Percentiles rank a stretch among this genome's conserved stretches.
phyloP scores from a whole-genome alignment of 2,329 filamentous ascomycete genomes.

The Pseudogymnoascus sp. region DNA sequence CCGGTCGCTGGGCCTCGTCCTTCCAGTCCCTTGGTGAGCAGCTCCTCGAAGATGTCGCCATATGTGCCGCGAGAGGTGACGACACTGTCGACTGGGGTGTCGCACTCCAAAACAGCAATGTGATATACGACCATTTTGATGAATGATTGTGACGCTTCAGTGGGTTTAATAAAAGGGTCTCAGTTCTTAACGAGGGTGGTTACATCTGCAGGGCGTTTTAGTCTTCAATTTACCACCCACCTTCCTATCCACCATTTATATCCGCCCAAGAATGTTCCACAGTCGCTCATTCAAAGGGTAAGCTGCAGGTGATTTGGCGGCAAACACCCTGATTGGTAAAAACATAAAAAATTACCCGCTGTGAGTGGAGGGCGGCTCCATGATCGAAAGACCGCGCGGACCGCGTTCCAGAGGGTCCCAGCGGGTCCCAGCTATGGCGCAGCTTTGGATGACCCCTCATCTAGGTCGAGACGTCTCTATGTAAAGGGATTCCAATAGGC shows the following conservation, averaged over 20 bases:
- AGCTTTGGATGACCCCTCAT: not conserved
- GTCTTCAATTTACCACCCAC: not conserved
- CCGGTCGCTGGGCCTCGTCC: not conserved
- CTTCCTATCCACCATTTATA: not conserved
- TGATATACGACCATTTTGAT: not conserved
- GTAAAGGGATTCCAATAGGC: not conserved
- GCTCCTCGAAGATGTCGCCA: not conserved
- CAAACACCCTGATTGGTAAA: not conserved
- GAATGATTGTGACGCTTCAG: not conserved
- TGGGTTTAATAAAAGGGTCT: not conserved
- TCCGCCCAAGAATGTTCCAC: not conserved
- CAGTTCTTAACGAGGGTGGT: not conserved
- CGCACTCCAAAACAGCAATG: conserved; percentile 3
- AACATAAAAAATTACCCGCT: not conserved
- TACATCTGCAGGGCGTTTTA: not conserved
- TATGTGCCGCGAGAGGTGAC: not conserved
- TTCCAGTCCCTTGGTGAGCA: not conserved
- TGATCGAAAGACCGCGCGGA: not conserved
- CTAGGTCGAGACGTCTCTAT: not conserved
- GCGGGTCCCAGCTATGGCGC: not conserved
- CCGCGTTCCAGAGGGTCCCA: not conserved
- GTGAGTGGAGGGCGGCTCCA: not conserved
- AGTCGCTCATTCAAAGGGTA: not conserved
- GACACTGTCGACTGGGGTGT: not conserved
- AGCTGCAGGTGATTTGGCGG: not conserved